Evolutionary conservation across 371 early-diverging fungal genomes (phyloP).

Genomic region (Actinomucor elegans): DNA sequence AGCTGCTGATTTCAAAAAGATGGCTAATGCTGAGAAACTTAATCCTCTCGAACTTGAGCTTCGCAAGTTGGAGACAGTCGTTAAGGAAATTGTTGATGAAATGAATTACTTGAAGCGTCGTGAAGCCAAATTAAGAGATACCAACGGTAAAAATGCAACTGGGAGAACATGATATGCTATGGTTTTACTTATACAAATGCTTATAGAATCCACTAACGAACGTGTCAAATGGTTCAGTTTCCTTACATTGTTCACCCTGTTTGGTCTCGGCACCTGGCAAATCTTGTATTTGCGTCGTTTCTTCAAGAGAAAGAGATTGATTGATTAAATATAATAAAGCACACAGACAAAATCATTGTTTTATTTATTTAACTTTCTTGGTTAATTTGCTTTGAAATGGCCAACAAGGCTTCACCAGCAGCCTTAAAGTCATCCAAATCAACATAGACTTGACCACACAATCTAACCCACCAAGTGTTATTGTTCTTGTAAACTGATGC

Average conservation of each 20-base stretch:
- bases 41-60: conserved; percentile 90
- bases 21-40: conserved; percentile 76
- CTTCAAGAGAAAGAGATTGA: conserved; percentile 87
- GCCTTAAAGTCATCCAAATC: conserved; percentile 52
- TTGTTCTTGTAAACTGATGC: conserved; percentile 46
- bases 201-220: conserved; percentile 78
- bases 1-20: conserved; percentile 69
- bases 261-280: conserved; percentile 79
- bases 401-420: conserved; percentile 41
- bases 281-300: conserved; percentile 79
- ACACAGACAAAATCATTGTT: too few relatives aligned
- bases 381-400: conserved; percentile 20
- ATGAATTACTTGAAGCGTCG: conserved; percentile 79
- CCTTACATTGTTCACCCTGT: conserved; percentile 65
- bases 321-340: conserved; percentile 50
- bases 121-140: conserved; percentile 81
- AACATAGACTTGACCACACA: conserved; percentile 62
- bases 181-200: too few relatives aligned
- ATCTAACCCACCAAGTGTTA: conserved; percentile 51
- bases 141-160: conserved; percentile 69
- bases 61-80: conserved; percentile 71
- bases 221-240: conserved; percentile 80
- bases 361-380: too few relatives aligned
- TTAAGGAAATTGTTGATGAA: conserved; percentile 75
- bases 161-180: neutral